A percentile compares a stretch with the other conserved stretches of the same genome.
Conservation (phyloP, 2,329 filamentous ascomycete species). For the Apiospora rasikravindrae region DNA sequence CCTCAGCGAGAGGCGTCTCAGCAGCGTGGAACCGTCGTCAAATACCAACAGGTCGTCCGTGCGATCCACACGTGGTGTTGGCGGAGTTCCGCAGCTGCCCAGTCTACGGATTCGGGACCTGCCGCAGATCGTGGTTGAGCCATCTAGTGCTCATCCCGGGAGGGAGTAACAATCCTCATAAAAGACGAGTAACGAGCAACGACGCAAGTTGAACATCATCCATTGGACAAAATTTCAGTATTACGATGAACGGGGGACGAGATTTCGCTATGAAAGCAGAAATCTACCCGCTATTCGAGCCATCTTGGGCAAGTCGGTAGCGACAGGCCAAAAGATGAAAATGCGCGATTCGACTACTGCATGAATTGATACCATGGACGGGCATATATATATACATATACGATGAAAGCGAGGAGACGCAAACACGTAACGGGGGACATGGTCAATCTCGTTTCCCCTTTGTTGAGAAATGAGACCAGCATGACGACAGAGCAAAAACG, state of each 20-base stretch:
- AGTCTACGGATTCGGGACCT: constrained; percentile 55
- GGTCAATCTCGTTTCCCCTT: background rate
- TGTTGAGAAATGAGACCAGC: background rate
- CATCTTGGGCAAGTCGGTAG: background rate
- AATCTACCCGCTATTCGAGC: background rate
- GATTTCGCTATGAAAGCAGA: background rate
- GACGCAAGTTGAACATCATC: background rate
- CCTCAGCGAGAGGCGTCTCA: constrained; percentile 31
- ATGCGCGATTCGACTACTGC: background rate
- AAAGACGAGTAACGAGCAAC: background rate
- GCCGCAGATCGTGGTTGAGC: constrained; percentile 65
- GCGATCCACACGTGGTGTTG: background rate
- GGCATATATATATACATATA: background rate
- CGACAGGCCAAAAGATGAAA: background rate
- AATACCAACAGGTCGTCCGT: background rate
- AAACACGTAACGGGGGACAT: background rate
- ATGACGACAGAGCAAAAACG: background rate
- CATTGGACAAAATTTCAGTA: background rate
- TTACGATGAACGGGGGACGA: background rate
- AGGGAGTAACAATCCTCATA: background rate
- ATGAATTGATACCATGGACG: background rate
- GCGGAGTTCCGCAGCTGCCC: constrained; percentile 52
- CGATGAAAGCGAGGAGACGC: background rate
- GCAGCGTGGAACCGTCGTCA: constrained; percentile 23
- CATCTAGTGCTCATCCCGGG: constrained; percentile 47